Evolutionary conservation across 2,329 filamentous ascomycete species (phyloP), one percentile per base, ranked within the genome.

Genomic region (Stachybotrys chlorohalonatus): DNA sequence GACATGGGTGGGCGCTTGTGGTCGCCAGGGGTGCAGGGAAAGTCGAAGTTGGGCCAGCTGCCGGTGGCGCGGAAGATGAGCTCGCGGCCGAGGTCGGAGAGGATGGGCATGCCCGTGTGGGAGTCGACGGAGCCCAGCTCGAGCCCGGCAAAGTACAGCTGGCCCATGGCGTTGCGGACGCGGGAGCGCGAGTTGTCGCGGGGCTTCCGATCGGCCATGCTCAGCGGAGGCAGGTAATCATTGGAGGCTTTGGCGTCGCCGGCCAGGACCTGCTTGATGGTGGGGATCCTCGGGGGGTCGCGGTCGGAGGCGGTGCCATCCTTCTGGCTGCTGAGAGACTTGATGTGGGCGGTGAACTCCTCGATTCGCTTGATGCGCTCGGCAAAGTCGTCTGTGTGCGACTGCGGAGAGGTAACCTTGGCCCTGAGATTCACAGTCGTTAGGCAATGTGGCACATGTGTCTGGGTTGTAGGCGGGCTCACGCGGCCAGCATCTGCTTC

Each of bases 11-110:
- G 77, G 3, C 79, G 63, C 7, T 69, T 31, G 36, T 31, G 13
- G 11, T 39, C 30, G 7, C 48, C 51, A 13, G 54, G 46, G 11
- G 17, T 42, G 7, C 54, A 57, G 1, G 57, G 55, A 5, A 54
- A 54, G 48, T 61, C 55, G 49, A 66, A 67, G 8, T 58, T 54
- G 9, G 54, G 60, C 58, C 53, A 59, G 31, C 55, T 57, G 6
- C 77, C 78, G 1, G 76, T 75, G 31, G 71, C 68, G 11, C 74
- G 66, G 32, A 71, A 66, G 39, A 81, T 74, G 75, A 76, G 80
- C 59, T 74, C 62, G 52, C 71, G 71, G 6, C 78, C 77, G 13
- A 75, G 69, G 0, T 67, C 62, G 0, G 78, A 75, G 47, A 81
- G 70, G 47, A 78, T 72, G 0, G 78, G 78, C 1, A 80, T 71